phyloP scores from a whole-genome alignment of 495 filamentous ascomycete species.

The Talaromyces thailandensis region DNA sequence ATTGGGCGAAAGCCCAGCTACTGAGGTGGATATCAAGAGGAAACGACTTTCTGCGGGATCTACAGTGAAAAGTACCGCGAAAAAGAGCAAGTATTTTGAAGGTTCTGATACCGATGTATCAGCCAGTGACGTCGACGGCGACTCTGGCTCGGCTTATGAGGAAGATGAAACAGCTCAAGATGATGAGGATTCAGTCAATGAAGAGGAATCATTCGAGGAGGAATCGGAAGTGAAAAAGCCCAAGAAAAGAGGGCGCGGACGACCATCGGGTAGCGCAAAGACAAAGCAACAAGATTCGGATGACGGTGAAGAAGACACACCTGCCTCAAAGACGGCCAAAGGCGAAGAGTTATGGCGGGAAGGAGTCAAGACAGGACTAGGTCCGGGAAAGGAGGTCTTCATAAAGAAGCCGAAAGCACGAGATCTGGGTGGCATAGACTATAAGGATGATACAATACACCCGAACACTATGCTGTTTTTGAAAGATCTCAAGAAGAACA shows the following conservation, averaged over 20 bases:
- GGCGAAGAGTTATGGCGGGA: conserved; percentile 48
- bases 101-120: conserved; percentile 21
- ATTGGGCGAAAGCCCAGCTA: conserved; percentile 24
- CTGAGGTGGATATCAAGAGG: conserved; percentile 22
- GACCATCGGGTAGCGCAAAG: conserved; percentile 7
- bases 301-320: not conserved
- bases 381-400: conserved; percentile 54
- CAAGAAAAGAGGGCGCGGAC: conserved; percentile 13
- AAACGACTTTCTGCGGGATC: conserved; percentile 5
- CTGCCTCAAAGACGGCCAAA: conserved; percentile 13
- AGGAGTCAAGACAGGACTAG: conserved; percentile 47
- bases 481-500: conserved; percentile 64
- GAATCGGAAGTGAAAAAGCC: conserved; percentile 12
- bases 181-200: conserved; percentile 15
- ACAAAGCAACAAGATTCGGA: conserved; percentile 10
- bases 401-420: conserved; percentile 64
- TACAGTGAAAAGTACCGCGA: conserved; percentile 37
- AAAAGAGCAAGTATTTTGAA: conserved; percentile 52
- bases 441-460: conserved; percentile 62
- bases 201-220: conserved; percentile 19
- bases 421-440: conserved; percentile 54
- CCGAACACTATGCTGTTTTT: conserved; percentile 77
- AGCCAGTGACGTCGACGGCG: conserved; percentile 15
- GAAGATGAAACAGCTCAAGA: conserved; percentile 11
- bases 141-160: conserved; percentile 22